These are phyloP conservation scores for Sphagnum fallax DNA, from an alignment of 228 moss, liverwort and hornwort genomes.

Conservation along the genomic window DNA sequence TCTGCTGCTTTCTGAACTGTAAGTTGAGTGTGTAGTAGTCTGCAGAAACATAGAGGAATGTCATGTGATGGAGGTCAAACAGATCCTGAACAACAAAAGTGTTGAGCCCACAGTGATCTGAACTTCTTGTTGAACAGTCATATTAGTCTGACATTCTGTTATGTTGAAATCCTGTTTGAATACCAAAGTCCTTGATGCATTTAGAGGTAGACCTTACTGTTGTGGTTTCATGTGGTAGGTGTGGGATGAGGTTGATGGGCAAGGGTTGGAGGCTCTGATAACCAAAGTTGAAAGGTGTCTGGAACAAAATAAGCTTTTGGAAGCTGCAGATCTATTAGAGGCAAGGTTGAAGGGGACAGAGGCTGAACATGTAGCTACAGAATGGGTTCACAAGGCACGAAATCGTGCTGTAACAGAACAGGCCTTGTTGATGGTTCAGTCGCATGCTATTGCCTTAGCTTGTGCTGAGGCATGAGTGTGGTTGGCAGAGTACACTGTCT, in stretches of 20 bases:
- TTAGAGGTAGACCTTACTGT: no score
- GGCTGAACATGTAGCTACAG: constrained; percentile 70
- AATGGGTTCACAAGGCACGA: constrained; percentile 81
- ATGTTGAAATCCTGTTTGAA: no score
- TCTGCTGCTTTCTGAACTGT: no score
- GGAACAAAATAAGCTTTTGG: constrained; percentile 67
- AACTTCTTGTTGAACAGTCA: no score
- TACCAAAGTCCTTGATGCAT: no score
- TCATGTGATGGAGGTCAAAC: no score
- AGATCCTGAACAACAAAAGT: no score
- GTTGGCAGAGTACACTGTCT: no score
- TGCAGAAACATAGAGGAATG: no score
- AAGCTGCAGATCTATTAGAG: constrained; percentile 74
- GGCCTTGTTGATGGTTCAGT: constrained; percentile 68
- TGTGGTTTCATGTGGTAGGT: constrained; percentile 34
- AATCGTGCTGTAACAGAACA: constrained; percentile 81
- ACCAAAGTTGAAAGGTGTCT: constrained; percentile 72
- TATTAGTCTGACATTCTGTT: no score
- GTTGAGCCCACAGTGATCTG: no score
- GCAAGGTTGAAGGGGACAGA: constrained; percentile 68
- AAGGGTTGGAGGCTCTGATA: constrained; percentile 82
- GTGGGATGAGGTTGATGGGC: constrained; percentile 56
- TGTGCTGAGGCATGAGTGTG: constrained; percentile 66
- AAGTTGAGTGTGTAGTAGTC: no score
- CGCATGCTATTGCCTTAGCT: constrained; percentile 79